Base-by-base conservation (phyloP, 371 early-diverging fungal species). In the Lichtheimia corymbifera region DNA sequence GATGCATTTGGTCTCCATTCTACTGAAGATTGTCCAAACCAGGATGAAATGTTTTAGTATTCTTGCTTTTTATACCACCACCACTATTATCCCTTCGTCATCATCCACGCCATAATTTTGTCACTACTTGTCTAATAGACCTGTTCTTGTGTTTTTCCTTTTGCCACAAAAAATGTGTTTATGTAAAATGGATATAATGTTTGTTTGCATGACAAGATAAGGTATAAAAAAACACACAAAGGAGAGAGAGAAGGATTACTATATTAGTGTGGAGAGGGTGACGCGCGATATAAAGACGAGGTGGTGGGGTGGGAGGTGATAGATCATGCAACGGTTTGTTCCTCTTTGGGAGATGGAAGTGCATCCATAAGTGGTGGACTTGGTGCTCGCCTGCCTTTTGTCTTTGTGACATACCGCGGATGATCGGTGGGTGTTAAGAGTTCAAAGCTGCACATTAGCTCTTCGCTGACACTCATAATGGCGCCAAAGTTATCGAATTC, bases 401-500 rank as follows among this genome's bases (percentile, higher is more conserved):
- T 42, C 12, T 15, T 22, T 13, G 45, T 44, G 6, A 56, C 24
- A 15, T 42, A 43, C 9, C 42, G 57, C 18, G 67, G 67, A 51
- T 62, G 67, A 43, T 67, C 67, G 13, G 67, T 63, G 2, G 67
- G 67, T 24, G 67, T 67, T 52, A 67, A 49, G 6, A 68, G 53
- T 44, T 91, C 88, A 74, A 91, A 91, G 41, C 88, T 89, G 65
- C 95, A 95, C 73, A 96, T 88, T 58, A 99, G 83, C 30, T 94
- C 90, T 70, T 96, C 93, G 75, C 96, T 95, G 51, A 99, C 96
- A 64, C 92, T 93, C 97, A 99, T 96, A 83, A 99, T 96, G 2
- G 97, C 98, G 4, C 96, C 99, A 12, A 95, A 91, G 74, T 97
- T 97, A 65, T 93, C 96, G 68, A 95, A 96, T 81, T 94, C 95